Conservation (phyloP, 2,329 filamentous ascomycete genomes). For the Fusarium pseudonygamai region DNA sequence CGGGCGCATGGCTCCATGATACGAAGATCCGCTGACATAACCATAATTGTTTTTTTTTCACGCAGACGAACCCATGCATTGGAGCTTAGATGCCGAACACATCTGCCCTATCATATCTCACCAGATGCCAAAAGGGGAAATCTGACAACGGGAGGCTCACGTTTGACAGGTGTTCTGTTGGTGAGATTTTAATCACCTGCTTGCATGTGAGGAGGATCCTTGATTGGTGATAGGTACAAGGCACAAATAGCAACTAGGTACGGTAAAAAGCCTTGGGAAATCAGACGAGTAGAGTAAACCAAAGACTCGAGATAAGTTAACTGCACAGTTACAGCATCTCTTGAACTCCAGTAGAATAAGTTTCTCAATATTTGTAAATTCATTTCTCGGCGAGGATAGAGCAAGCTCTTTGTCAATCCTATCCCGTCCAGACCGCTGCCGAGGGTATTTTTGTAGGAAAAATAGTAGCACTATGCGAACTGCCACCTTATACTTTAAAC, state of each 20-base stretch:
- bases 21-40: constrained; percentile 5
- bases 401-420: constrained; percentile 7
- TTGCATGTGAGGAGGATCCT: background rate
- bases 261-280: background rate
- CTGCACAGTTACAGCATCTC: background rate
- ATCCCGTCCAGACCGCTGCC: constrained; percentile 7
- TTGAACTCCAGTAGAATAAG: background rate
- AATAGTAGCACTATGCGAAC: constrained; percentile 13
- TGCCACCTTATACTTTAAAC: background rate
- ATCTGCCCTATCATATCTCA: constrained; percentile 11
- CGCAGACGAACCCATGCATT: background rate
- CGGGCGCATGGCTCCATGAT: background rate
- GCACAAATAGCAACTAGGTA: background rate
- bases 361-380: constrained; percentile 5
- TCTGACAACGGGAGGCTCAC: background rate
- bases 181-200: background rate
- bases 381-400: constrained; percentile 6
- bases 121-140: constrained; percentile 20
- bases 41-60: background rate
- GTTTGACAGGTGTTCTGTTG: background rate
- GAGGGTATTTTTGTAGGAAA: constrained; percentile 22
- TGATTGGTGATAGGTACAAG: background rate
- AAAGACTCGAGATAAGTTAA: background rate
- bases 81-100: background rate
- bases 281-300: background rate